These are phyloP conservation scores for Nevesoporus exiguus DNA, from an alignment of 768 basidiomycete genomes.

Conservation along the genomic window DNA sequence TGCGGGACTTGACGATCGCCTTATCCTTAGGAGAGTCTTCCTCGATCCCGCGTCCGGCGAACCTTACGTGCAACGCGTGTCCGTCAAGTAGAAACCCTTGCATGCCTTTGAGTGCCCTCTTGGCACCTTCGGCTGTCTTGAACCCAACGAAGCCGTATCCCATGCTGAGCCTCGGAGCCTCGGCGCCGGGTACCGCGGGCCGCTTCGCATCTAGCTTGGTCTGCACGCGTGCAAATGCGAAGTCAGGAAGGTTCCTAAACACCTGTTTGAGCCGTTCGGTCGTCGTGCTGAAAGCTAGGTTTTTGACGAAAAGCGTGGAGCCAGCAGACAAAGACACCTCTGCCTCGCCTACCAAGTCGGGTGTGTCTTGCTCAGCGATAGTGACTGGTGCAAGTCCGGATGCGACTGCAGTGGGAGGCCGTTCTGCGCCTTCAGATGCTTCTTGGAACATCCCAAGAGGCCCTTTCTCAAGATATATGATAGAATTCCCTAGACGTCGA, in stretches of 20 bases:
- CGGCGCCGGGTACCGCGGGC: conserved; percentile 32
- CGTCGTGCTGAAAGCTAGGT: conserved; percentile 90
- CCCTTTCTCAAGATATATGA: conserved; percentile 92
- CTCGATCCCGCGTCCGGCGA: conserved; percentile 75
- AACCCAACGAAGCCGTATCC: conserved; percentile 97
- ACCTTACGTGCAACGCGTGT: conserved; percentile 77
- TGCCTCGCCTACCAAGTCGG: conserved; percentile 35
- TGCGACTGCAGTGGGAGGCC: conserved; percentile 8
- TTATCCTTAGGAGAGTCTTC: conserved; percentile 48
- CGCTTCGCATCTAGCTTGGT: conserved; percentile 86
- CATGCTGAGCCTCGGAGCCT: conserved; percentile 71
- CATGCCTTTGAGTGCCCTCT: conserved; percentile 70
- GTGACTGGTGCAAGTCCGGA: conserved; percentile 34
- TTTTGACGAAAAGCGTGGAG: conserved; percentile 91
- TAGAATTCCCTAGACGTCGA: conserved; percentile 79
- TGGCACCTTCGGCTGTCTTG: conserved; percentile 67
- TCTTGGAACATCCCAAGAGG: conserved; percentile 78
- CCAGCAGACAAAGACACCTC: conserved; percentile 52
- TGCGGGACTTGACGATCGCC: conserved; percentile 49
- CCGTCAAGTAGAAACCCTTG: conserved; percentile 85
- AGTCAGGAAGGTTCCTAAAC: conserved; percentile 73
- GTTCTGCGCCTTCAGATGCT: conserved; percentile 25
- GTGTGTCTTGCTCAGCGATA: conserved; percentile 41
- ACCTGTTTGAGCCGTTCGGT: conserved; percentile 64
- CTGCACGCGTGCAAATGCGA: conserved; percentile 85